A percentile compares a stretch with the other conserved stretches of the same genome.
Evolutionary conservation across 2,329 filamentous ascomycete species (phyloP).

Genomic region (Fusarium dimerum): DNA sequence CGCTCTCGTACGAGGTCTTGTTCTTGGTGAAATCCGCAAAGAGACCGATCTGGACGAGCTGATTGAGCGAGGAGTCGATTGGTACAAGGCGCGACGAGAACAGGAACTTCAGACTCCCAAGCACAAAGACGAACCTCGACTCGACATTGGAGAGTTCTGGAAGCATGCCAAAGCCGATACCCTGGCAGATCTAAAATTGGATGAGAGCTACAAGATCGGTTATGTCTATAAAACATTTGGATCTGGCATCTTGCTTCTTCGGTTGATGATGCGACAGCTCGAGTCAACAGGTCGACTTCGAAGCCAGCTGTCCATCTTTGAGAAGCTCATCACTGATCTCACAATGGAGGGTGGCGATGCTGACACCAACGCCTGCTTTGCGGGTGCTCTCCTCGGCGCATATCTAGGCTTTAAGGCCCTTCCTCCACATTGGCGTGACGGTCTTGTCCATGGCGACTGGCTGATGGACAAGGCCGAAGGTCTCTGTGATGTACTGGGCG

Average conservation of each 20-base stretch:
- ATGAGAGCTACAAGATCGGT: slow-evolving; percentile 48
- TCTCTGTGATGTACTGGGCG: slow-evolving; percentile 40
- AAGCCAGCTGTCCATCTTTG: slow-evolving; percentile 38
- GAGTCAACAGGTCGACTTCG: slow-evolving; percentile 14
- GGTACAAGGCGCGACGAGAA: slow-evolving; percentile 34
- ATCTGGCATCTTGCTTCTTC: slow-evolving; percentile 45
- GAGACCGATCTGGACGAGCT: slow-evolving; percentile 44
- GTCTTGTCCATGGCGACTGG: slow-evolving; percentile 47
- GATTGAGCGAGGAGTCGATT: slow-evolving; percentile 41
- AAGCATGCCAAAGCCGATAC: slow-evolving; percentile 39
- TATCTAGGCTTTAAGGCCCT: slow-evolving; percentile 48
- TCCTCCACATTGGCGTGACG: slow-evolving; percentile 50
- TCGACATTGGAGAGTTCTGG: slow-evolving; percentile 44
- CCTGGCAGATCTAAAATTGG: slow-evolving; percentile 44
- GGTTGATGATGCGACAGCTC: slow-evolving; percentile 42
- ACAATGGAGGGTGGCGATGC: slow-evolving; percentile 55
- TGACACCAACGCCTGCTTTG: slow-evolving; percentile 56
- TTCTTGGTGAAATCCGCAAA: slow-evolving; percentile 43
- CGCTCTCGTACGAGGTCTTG: slow-evolving; percentile 46
- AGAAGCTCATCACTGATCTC: slow-evolving; percentile 48
- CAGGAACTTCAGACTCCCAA: slow-evolving; percentile 24
- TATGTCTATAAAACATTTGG: slow-evolving; percentile 57
- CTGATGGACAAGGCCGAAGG: slow-evolving; percentile 45
- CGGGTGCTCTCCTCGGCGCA: slow-evolving; percentile 50
- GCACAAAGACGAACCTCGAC: slow-evolving; percentile 30